Evolutionary conservation across 345 rosid species (phyloP), one percentile per base, ranked within the genome.

Genomic region (Populus davidiana): DNA sequence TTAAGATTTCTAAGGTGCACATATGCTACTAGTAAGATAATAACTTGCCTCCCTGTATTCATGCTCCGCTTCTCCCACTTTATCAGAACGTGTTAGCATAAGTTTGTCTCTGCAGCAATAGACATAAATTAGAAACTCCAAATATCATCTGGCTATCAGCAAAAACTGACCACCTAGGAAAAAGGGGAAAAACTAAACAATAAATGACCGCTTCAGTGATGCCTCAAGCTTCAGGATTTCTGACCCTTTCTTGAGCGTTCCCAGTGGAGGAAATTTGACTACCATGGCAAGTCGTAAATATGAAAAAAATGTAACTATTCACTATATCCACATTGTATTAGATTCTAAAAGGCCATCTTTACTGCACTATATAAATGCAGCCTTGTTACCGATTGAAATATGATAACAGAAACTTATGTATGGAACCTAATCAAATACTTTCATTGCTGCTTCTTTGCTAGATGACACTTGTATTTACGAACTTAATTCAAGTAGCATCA

Each of bases 1-100:
- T 5, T 33, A 49, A 76, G 20, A 16, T 17, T 8, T 38, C 47
- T 43, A 35, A 49, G 1, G 33, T 50, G 66, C 29, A 27, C 36
- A 25, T 3, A 33, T 16, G 8, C 25, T 29, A 47, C 29, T 23
- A 20, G 5, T 5, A 33, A 66, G 64, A 44, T 21, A 62, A 44
- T 21, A 62, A 85, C 87, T 86, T 88, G 83, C 99, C 97, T 92
- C 95, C 71, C 79, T 88, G 84, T 90, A 96, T 77, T 96, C 98
- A 20, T 79, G 77, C 87, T 94, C 99, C 1, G 97, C 98, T 75
- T 94, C 99, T 72, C 90, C 89, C 80, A 90, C 96, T 89, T 84
- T 91, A 50, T 94, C 98, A 0, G 99, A 96, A 25, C 97, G 93
- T 33, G 94, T 92, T 75, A 90, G 84, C 95, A 91, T 89, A 72